Conservation (phyloP, 2,329 filamentous ascomycete genomes). For the Bipolaris cookei region DNA sequence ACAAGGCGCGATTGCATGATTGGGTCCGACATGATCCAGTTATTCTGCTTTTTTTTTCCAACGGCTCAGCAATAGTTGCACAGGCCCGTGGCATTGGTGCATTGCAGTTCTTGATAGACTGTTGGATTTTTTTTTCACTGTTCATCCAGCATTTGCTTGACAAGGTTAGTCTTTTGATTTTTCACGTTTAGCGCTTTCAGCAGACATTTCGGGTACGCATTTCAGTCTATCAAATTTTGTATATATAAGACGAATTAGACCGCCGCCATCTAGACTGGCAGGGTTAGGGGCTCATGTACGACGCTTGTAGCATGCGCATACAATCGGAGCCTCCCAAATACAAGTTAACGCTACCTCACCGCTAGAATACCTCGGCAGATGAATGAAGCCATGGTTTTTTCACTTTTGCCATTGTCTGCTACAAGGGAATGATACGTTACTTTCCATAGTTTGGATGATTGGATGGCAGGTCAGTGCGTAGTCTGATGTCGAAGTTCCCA, state of each 20-base stretch:
- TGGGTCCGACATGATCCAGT: slow-evolving; percentile 4
- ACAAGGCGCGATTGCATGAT: slow-evolving; percentile 2
- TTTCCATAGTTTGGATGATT: slow-evolving; percentile 25
- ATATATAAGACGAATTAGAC: slow-evolving; percentile 19
- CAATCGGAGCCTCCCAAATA: slow-evolving; percentile 8
- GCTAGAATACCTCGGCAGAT: background rate
- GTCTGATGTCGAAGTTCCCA: slow-evolving; percentile 8
- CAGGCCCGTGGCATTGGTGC: background rate
- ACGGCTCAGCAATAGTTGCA: background rate
- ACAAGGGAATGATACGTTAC: slow-evolving; percentile 17
- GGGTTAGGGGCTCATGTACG: slow-evolving; percentile 4
- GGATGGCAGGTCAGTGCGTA: slow-evolving; percentile 14
- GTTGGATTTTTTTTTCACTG: background rate
- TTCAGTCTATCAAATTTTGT: slow-evolving; percentile 17
- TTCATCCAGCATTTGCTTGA: background rate
- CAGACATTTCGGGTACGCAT: slow-evolving; percentile 8
- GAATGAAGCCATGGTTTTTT: background rate
- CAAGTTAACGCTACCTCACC: slow-evolving; percentile 4
- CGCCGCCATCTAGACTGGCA: slow-evolving; percentile 5
- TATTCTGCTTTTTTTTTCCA: slow-evolving; percentile 1
- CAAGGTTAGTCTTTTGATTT: background rate
- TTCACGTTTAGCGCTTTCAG: slow-evolving; percentile 5
- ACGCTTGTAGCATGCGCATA: slow-evolving; percentile 10
- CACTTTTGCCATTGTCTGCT: no score
- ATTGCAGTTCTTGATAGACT: background rate